Evolutionary conservation across 2,329 filamentous ascomycete species (phyloP).

Genomic region (Cercospora sesami): DNA sequence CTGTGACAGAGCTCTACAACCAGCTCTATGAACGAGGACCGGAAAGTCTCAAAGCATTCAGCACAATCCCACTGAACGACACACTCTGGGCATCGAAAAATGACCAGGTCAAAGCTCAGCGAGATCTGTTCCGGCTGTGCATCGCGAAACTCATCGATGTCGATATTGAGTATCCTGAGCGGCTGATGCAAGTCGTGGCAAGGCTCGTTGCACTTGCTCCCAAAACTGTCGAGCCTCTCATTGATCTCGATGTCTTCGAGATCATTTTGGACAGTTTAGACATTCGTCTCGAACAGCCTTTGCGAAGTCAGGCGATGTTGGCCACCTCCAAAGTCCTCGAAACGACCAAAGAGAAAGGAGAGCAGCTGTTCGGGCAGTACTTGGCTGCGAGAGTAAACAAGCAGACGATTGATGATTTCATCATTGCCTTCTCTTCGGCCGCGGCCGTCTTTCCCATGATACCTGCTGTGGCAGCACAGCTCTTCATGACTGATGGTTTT

Average conservation of each 20-base stretch:
- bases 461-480: slow-evolving; percentile 68
- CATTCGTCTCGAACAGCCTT: slow-evolving; percentile 70
- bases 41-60: slow-evolving; percentile 48
- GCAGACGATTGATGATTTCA: slow-evolving; percentile 81
- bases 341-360: slow-evolving; percentile 69
- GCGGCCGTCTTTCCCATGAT: slow-evolving; percentile 84
- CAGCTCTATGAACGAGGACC: slow-evolving; percentile 49
- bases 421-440: slow-evolving; percentile 90
- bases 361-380: slow-evolving; percentile 65
- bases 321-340: slow-evolving; percentile 82
- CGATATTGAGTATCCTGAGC: slow-evolving; percentile 69
- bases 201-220: slow-evolving; percentile 57
- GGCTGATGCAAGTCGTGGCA: slow-evolving; percentile 61
- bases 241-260: slow-evolving; percentile 75
- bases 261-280: slow-evolving; percentile 85
- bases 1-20: slow-evolving; percentile 47
- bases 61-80: slow-evolving; percentile 46
- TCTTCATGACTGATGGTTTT: slow-evolving; percentile 90
- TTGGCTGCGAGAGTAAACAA: slow-evolving; percentile 70
- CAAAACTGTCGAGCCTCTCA: slow-evolving; percentile 62
- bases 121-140: slow-evolving; percentile 70
- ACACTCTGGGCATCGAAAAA: slow-evolving; percentile 45
- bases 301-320: slow-evolving; percentile 79
- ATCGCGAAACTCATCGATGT: slow-evolving; percentile 89
- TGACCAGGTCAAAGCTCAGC: slow-evolving; percentile 48